These are phyloP conservation scores for Salix viminalis DNA, from an alignment of 345 rosid species.

Conservation along the genomic window DNA sequence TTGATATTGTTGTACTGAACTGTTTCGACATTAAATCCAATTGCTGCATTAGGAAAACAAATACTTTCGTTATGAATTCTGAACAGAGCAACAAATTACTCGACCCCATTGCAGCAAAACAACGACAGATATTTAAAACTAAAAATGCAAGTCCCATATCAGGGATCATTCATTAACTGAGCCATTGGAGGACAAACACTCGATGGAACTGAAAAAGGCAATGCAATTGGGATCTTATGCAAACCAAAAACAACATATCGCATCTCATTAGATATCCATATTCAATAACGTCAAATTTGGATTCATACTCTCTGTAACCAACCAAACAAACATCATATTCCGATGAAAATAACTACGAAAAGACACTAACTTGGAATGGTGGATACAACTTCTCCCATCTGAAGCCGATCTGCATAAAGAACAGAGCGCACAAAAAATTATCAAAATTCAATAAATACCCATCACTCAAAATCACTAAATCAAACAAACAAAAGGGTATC, in stretches of 20 bases:
- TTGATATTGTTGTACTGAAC: slow-evolving; percentile 91
- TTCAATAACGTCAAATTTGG: not conserved
- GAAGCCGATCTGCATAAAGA: slow-evolving; percentile 58
- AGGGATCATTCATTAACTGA: not conserved
- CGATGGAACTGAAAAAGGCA: not conserved
- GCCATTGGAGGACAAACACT: not conserved
- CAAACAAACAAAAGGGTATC: not conserved
- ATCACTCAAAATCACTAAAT: not conserved
- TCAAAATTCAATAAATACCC: slow-evolving; percentile 6
- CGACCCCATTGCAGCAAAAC: not conserved
- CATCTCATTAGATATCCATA: not conserved
- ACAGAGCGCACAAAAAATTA: not conserved
- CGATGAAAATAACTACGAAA: not conserved
- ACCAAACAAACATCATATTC: not conserved
- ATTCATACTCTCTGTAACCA: not conserved
- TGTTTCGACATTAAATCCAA: slow-evolving; percentile 96
- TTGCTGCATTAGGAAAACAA: slow-evolving; percentile 60
- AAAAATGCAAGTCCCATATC: not conserved
- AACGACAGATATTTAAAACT: not conserved
- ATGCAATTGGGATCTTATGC: not conserved
- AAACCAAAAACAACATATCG: not conserved
- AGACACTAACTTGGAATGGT: slow-evolving; percentile 81
- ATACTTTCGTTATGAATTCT: slow-evolving; percentile 3
- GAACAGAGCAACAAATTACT: not conserved
- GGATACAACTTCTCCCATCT: slow-evolving; percentile 98